These are phyloP conservation scores for Boletus subcaerulescens DNA, from an alignment of 768 basidiomycete species.

Conservation along the genomic window DNA sequence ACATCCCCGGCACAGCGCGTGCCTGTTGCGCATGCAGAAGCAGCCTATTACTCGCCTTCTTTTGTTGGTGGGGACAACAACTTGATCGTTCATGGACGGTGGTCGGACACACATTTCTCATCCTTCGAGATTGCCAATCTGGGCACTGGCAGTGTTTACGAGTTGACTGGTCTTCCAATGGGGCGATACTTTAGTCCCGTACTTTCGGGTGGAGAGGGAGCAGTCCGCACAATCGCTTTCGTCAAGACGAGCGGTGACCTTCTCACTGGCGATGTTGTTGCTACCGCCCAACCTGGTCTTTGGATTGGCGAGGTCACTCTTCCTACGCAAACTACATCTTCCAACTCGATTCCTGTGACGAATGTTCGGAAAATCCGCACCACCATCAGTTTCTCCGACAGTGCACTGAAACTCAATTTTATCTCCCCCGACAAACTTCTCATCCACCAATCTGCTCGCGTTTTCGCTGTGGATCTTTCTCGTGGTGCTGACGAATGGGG, in stretches of 20 bases:
- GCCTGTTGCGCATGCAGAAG: conserved; percentile 46
- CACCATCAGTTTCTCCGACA: conserved; percentile 42
- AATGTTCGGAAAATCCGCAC: conserved; percentile 51
- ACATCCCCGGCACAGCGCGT: conserved; percentile 35
- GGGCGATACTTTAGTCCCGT: conserved; percentile 65
- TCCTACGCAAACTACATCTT: conserved; percentile 31
- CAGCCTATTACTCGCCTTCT: conserved; percentile 65
- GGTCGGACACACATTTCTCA: conserved; percentile 64
- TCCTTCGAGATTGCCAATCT: conserved; percentile 64
- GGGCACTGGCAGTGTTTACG: conserved; percentile 39
- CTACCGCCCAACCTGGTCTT: conserved; percentile 60
- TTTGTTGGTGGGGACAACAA: conserved; percentile 43
- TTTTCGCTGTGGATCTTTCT: conserved; percentile 50
- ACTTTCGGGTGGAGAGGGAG: conserved; percentile 43
- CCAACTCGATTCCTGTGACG: conserved; percentile 36
- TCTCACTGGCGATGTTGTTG: conserved; percentile 61
- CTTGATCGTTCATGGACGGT: conserved; percentile 61
- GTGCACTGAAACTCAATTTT: conserved; percentile 52
- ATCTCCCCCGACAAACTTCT: conserved; percentile 54
- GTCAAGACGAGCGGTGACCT: conserved; percentile 58
- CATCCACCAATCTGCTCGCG: conserved; percentile 53
- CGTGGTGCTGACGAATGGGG: conserved; percentile 45
- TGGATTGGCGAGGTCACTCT: conserved; percentile 61
- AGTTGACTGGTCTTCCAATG: conserved; percentile 55
- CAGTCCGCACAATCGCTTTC: conserved; percentile 53